phyloP scores from a whole-genome alignment of 768 basidiomycete species.

The Sutorius australiensis region DNA sequence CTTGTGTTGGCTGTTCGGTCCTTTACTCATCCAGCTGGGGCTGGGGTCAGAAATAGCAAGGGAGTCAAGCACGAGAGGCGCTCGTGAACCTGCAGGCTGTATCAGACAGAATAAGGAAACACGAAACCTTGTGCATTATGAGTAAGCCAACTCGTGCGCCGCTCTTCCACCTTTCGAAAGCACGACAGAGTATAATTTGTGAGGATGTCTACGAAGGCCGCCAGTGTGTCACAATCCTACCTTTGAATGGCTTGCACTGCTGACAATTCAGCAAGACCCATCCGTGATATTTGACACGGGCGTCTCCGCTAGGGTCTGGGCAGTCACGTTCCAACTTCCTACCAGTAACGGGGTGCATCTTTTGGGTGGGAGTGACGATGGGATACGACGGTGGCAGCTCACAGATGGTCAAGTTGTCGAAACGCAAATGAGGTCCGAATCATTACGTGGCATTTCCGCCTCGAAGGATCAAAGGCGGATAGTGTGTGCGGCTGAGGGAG shows the following conservation, averaged over 20 bases:
- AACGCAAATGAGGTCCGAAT: not conserved
- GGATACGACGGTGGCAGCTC: not conserved
- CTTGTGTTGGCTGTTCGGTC: not conserved
- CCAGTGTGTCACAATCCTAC: not conserved
- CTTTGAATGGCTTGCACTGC: not conserved
- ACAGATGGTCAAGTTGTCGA: not conserved
- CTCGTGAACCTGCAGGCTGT: not conserved
- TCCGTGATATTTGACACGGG: not conserved
- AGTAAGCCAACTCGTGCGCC: not conserved
- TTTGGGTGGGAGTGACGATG: not conserved
- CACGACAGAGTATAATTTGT: not conserved
- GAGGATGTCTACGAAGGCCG: not conserved
- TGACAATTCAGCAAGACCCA: not conserved
- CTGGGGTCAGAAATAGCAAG: not conserved
- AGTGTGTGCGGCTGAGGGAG: not conserved
- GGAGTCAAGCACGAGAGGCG: not conserved
- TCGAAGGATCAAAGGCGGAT: not conserved
- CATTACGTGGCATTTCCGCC: not conserved
- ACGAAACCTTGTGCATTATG: not conserved
- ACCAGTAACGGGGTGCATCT: not conserved
- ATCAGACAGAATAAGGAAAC: not conserved
- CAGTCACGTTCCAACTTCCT: not conserved
- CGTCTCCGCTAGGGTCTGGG: rapidly evolving
- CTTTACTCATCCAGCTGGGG: no score
- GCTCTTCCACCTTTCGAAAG: not conserved